Conservation (phyloP, 305 asterid genomes). For the Rubia occidens region DNA sequence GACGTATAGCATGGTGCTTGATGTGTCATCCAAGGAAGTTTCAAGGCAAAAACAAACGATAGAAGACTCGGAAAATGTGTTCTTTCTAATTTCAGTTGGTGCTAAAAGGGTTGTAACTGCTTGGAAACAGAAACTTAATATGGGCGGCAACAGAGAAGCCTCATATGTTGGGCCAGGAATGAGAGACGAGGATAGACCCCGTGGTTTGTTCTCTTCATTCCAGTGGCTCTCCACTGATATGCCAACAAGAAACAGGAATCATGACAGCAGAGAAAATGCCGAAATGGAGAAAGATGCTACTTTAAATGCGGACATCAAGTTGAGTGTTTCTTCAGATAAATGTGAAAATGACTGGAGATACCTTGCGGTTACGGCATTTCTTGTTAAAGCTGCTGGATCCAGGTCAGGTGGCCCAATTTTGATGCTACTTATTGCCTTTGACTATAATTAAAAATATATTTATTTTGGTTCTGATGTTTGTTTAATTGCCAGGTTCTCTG, state of each 20-base stretch:
- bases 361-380: conserved; percentile 87
- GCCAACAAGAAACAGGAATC: conserved; percentile 51
- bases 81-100: conserved; percentile 78
- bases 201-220: conserved; percentile 44
- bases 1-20: conserved; percentile 38
- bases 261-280: conserved; percentile 33
- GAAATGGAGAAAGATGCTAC: conserved; percentile 28
- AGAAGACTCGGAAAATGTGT: conserved; percentile 39
- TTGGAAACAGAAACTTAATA: conserved; percentile 54
- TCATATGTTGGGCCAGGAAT: conserved; percentile 23
- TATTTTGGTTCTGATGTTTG: conserved; percentile 10
- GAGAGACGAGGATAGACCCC: conserved; percentile 24
- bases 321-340: conserved; percentile 37
- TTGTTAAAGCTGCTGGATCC: conserved; percentile 57
- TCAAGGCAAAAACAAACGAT: conserved; percentile 24
- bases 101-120: conserved; percentile 92
- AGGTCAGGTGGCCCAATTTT: conserved; percentile 39
- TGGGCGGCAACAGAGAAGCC: conserved; percentile 25
- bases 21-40: conserved; percentile 25
- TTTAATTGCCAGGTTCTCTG: conserved; percentile 50
- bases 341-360: conserved; percentile 89
- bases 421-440: conserved; percentile 5
- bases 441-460: not conserved
- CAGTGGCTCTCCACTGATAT: conserved; percentile 90
- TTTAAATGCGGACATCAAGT: conserved; percentile 26